A percentile compares a stretch with the other conserved stretches of the same genome.
These are phyloP conservation scores for Cystofilobasidium capitatum DNA, from an alignment of 768 basidiomycete species.

Conservation along the genomic window DNA sequence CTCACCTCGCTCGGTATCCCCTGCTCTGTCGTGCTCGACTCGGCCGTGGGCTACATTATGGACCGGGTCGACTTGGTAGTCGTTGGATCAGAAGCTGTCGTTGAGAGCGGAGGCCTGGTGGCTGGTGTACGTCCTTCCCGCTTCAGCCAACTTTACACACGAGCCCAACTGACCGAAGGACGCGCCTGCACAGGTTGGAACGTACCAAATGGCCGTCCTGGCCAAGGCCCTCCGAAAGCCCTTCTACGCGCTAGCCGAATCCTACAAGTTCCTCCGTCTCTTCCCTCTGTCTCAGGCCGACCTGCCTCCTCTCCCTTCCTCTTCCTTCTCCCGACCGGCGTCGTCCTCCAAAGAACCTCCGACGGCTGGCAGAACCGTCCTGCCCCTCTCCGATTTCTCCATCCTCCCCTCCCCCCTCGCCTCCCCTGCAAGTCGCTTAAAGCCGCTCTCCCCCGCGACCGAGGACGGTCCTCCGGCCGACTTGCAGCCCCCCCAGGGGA, in stretches of 20 bases:
- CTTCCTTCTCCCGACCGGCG: slow-evolving; percentile 7
- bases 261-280: slow-evolving; percentile 94
- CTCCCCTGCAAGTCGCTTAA: neutral
- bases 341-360: neutral
- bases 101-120: slow-evolving; percentile 85
- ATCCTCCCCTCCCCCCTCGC: slow-evolving; percentile 17
- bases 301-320: slow-evolving; percentile 35
- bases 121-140: slow-evolving; percentile 39
- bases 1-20: slow-evolving; percentile 85
- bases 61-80: slow-evolving; percentile 89
- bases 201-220: slow-evolving; percentile 92
- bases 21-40: slow-evolving; percentile 87
- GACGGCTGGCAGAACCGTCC: neutral
- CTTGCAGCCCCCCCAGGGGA: slow-evolving; percentile 39
- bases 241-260: slow-evolving; percentile 74
- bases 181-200: slow-evolving; percentile 75
- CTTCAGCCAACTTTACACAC: too few species aligned
- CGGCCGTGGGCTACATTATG: slow-evolving; percentile 94
- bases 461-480: neutral
- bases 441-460: neutral
- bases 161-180: too few species aligned
- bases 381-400: slow-evolving; percentile 28
- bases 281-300: slow-evolving; percentile 54
- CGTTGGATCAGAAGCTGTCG: slow-evolving; percentile 95
- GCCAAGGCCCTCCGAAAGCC: slow-evolving; percentile 91